These are phyloP conservation scores for Metschnikowia lochheadii DNA, from an alignment of 805 yeast species.

Conservation along the genomic window DNA sequence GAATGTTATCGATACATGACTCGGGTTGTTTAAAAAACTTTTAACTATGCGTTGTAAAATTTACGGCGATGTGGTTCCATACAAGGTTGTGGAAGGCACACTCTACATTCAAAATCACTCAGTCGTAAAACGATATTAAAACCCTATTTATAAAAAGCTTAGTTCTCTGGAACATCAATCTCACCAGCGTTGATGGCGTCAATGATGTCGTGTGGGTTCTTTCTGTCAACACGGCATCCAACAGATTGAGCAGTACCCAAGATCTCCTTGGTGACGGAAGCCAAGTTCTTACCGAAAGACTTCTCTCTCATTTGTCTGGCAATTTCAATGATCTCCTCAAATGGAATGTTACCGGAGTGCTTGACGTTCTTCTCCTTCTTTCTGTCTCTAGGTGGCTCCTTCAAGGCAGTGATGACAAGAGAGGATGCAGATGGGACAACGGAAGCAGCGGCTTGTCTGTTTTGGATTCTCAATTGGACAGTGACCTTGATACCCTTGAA, in stretches of 20 bases:
- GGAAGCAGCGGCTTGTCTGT: conserved; percentile 99
- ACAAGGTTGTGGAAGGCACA: not conserved
- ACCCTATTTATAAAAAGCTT: conserved; percentile 38
- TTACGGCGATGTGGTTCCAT: too few species aligned
- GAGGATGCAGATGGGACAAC: conserved; percentile 99
- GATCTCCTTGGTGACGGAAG: conserved; percentile 97
- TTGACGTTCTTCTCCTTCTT: conserved; percentile 99
- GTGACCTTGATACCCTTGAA: conserved; percentile 99
- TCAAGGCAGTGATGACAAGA: conserved; percentile 96
- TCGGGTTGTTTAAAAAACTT: too few species aligned
- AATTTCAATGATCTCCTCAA: conserved; percentile 93
- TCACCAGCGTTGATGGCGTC: conserved; percentile 98
- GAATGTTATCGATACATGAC: too few species aligned
- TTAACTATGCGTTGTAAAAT: too few species aligned
- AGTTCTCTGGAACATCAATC: conserved; percentile 86
- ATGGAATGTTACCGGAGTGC: conserved; percentile 98
- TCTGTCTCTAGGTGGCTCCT: conserved; percentile 99
- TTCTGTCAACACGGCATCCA: conserved; percentile 98
- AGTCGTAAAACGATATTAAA: conserved; percentile 33
- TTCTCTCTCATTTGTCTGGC: conserved; percentile 97
- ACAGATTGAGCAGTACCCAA: conserved; percentile 99
- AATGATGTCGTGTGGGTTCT: conserved; percentile 98
- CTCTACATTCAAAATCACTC: conserved; percentile 7
- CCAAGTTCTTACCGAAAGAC: conserved; percentile 96
- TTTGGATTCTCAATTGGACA: conserved; percentile 96